Evolutionary conservation across 2,329 filamentous ascomycete genomes (phyloP).

Genomic region (Rhexocercosporidium sp.): DNA sequence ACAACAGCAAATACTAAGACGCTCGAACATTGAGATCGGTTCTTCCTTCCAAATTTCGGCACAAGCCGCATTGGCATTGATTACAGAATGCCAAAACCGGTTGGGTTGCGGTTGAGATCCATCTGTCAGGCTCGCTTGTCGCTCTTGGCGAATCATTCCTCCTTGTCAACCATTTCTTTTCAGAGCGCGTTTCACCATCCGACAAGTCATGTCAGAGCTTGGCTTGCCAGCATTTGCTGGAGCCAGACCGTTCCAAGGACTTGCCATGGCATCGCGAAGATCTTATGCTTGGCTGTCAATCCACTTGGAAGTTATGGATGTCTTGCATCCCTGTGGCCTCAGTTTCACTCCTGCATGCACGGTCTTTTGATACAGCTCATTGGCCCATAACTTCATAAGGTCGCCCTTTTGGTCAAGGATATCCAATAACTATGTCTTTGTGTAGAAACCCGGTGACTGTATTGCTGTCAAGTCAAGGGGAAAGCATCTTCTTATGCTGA

Average conservation of each 20-base stretch:
- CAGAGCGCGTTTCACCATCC: conserved; percentile 23
- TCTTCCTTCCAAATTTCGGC: conserved; percentile 11
- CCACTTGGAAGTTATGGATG: neutral
- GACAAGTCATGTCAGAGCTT: conserved; percentile 24
- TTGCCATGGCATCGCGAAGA: neutral
- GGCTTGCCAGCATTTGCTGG: conserved; percentile 1
- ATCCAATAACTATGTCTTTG: neutral
- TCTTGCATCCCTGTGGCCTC: neutral
- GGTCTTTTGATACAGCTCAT: neutral
- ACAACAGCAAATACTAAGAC: conserved; percentile 19
- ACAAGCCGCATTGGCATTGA: conserved; percentile 19
- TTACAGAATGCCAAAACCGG: conserved; percentile 16
- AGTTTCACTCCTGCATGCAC: neutral
- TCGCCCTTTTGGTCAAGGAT: neutral
- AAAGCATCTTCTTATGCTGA: conserved; percentile 24
- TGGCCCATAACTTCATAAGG: neutral
- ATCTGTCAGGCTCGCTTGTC: conserved; percentile 8
- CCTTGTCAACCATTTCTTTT: conserved; percentile 14
- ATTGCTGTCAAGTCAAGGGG: neutral
- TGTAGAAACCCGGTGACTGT: neutral
- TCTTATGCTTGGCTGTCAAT: neutral
- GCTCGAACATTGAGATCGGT: conserved; percentile 15
- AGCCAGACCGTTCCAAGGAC: neutral
- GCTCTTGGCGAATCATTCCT: neutral
- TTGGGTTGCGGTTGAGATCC: neutral